These are phyloP conservation scores for Sonneratia alba DNA, from an alignment of 345 rosid species.

Conservation along the genomic window DNA sequence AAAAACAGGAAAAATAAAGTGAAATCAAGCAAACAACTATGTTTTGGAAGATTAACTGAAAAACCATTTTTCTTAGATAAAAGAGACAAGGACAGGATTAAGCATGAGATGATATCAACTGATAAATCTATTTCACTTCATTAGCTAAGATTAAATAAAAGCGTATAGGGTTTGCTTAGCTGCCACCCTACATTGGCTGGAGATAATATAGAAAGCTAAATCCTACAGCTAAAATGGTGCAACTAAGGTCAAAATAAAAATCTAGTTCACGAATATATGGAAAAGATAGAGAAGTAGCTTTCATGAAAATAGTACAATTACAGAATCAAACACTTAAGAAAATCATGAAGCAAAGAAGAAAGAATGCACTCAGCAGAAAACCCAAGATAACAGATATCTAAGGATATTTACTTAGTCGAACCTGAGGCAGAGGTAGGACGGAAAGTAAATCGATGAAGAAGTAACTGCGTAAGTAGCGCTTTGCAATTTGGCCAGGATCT, in stretches of 20 bases:
- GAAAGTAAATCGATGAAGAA: slow-evolving; percentile 86
- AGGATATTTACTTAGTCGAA: slow-evolving; percentile 12
- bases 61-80: background rate
- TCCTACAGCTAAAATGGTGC: background rate
- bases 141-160: no score
- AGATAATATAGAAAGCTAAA: background rate
- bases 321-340: background rate
- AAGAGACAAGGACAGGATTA: background rate
- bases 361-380: background rate
- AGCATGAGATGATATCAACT: no score
- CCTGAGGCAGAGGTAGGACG: slow-evolving; percentile 92
- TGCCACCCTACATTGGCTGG: background rate
- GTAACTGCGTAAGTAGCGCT: slow-evolving; percentile 60
- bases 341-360: background rate
- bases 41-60: background rate
- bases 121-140: background rate
- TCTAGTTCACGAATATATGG: background rate
- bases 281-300: background rate
- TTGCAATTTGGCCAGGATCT: slow-evolving; percentile 80
- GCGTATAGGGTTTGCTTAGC: background rate
- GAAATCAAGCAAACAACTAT: background rate
- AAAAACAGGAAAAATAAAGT: background rate
- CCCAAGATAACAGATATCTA: slow-evolving; percentile 9
- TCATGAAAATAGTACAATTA: background rate
- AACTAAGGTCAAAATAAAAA: background rate